Base-by-base conservation (phyloP, 139 green algal genomes). In the Chlorella sp. region DNA sequence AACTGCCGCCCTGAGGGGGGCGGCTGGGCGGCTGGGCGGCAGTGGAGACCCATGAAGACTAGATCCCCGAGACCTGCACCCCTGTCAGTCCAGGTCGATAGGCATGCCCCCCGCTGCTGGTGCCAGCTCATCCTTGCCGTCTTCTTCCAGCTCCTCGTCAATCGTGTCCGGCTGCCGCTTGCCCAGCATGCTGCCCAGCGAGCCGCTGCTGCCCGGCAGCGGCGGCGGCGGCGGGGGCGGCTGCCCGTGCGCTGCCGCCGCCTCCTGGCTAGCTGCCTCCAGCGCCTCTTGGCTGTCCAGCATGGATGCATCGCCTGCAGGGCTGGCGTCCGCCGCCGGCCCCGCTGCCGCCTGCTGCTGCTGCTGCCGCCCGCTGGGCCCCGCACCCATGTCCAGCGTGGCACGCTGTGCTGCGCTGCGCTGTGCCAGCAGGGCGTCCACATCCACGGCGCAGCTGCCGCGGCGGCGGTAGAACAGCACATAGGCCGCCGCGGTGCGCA, bases 401-500 rank as follows among this genome's bases (percentile, higher is more conserved):
- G 14, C 19, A 11, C 46, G 30, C 36, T 41, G 40, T 40, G 40
- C 73, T 32, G 19, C 6, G 17, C 20, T 48, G 30, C 38, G 40
- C 60, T 68, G 56, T 64, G 73, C 58, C 58, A 83, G 77, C 56
- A 83, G 41, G 19, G 51, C 77, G 26, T 56, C 58, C 30, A 83
- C 36, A 34, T 73, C 56, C 40, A 73, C 40, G 40, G 73, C 40
- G 2, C 32, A 19, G 3, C 38, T 41, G 8, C 77, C 77, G 40
- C 73, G 87, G 51, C 94, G 91, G 24, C 91, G 87, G 86, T 99
- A 99, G 89, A 99, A 99, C 17, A 99, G 93, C 70, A 99, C 85
- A 84, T 99, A 99, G 4, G 95, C 97, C 17, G 95, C 92, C 30
- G 84, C 64, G 32, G 90, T 92, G 60, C 38, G 64, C 72, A 95